phyloP scores from a whole-genome alignment of 305 asterid species.

The Solanum hybrid region DNA sequence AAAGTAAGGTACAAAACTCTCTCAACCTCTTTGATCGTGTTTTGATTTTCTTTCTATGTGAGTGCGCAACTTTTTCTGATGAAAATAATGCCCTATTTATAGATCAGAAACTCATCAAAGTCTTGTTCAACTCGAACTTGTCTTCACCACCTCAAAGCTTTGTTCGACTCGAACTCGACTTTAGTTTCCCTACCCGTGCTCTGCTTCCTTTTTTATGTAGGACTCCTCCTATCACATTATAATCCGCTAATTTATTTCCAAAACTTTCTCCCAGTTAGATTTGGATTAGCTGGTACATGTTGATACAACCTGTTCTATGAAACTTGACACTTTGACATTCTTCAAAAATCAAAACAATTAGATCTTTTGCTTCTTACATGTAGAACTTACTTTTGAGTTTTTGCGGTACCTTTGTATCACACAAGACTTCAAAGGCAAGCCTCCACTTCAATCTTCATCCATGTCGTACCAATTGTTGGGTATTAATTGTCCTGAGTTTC shows the following conservation, averaged over 20 bases:
- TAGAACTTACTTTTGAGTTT: neutral
- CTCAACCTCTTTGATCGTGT: neutral
- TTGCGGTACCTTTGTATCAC: neutral
- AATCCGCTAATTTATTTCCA: too few species aligned
- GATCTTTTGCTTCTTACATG: too few species aligned
- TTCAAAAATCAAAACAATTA: too few species aligned
- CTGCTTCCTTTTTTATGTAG: too few species aligned
- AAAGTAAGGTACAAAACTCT: neutral
- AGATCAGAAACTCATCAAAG: neutral
- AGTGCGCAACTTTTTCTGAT: neutral
- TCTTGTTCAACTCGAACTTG: neutral
- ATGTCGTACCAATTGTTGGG: neutral
- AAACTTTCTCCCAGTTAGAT: too few species aligned
- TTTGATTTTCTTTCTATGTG: neutral
- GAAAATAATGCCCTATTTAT: neutral
- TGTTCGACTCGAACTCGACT: too few species aligned
- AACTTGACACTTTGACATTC: too few species aligned
- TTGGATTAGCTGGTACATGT: too few species aligned
- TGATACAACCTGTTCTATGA: too few species aligned
- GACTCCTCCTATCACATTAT: too few species aligned
- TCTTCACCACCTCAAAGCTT: too few species aligned
- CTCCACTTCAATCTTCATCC: neutral
- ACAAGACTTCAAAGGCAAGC: neutral
- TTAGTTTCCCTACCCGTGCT: too few species aligned
- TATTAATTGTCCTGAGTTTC: neutral